Conservation (phyloP, 176 grass and related monocot genomes). For the Ensete ventricosum region DNA sequence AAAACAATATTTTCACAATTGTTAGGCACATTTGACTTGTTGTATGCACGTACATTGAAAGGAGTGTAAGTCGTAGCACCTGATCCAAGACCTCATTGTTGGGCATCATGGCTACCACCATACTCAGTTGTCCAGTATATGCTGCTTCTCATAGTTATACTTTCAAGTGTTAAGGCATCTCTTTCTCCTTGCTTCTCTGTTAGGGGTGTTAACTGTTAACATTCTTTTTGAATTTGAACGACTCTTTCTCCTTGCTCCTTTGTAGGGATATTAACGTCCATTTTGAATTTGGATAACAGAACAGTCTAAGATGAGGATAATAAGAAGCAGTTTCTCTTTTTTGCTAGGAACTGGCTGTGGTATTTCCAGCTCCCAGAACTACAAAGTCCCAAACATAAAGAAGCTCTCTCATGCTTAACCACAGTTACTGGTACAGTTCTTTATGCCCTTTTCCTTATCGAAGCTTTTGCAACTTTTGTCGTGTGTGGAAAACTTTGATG, state of each 20-base stretch:
- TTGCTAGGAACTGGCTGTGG: slow-evolving; percentile 39
- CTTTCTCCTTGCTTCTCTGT: too few relatives aligned
- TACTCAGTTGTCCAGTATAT: neutral
- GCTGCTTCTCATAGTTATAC: neutral
- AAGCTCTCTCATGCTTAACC: slow-evolving; percentile 33
- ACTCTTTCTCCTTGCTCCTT: neutral
- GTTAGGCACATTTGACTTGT: too few relatives aligned
- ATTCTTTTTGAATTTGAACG: neutral
- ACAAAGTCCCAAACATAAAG: slow-evolving; percentile 48
- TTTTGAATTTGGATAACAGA: slow-evolving; percentile 5
- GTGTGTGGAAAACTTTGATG: too few relatives aligned
- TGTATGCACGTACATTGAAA: too few relatives aligned
- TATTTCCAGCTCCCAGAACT: slow-evolving; percentile 42
- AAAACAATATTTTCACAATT: too few relatives aligned
- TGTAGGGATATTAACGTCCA: neutral
- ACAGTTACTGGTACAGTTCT: too few relatives aligned
- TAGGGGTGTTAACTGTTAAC: too few relatives aligned
- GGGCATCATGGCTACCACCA: neutral
- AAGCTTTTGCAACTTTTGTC: too few relatives aligned
- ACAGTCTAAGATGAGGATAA: slow-evolving; percentile 30
- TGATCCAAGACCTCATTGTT: neutral
- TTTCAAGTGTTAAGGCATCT: neutral
- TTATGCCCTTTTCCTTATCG: too few relatives aligned
- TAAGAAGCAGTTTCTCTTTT: slow-evolving; percentile 37
- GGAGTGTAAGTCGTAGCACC: too few relatives aligned